Base-by-base conservation (phyloP, 1,139 yeast genomes). In the Hansenula lynferdii region DNA sequence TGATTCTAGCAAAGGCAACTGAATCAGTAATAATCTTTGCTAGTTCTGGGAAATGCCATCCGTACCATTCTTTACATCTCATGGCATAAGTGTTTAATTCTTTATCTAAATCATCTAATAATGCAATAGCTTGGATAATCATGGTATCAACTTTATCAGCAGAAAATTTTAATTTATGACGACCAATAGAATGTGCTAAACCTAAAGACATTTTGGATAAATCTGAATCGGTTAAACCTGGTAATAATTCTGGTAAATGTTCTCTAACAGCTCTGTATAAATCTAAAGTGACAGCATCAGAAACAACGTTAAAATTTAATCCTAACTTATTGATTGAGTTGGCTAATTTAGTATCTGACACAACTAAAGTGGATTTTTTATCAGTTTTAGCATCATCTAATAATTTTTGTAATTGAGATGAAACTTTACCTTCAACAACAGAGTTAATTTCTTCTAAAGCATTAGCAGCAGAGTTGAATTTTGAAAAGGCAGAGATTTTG, bases 61-160 rank as follows among this genome's bases (percentile, higher is more conserved):
- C 97, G 69, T 92, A 92, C 98, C 98, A 92, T 71, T 92, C 98
- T 75, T 92, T 92, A 60, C 86, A 90, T 73, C 98, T 83, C 98
- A 92, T 92, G 48, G 97, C 92, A 66, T 85, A 92, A 42, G 97
- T 92, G 70, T 92, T 92, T 64, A 92, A 80, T 61, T 92, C 98
- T 71, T 92, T 92, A 70, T 92, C 98, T 54, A 92, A 79, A 64
- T 94, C 96, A 64, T 92, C 98, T 56, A 92, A 78, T 51, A 92
- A 72, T 34, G 98, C 97, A 70, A 92, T 92, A 40, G 98, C 98
- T 73, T 94, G 98, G 49, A 92, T 95, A 63, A 92, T 89, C 96
- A 90, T 90, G 54, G 95, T 92, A 68, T 92, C 98, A 44, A 89
- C 97, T 71, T 92, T 92, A 65, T 92, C 97, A 48, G 97, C 96